These are phyloP conservation scores for Pholiota conissans DNA, from an alignment of 768 basidiomycete species.

Conservation along the genomic window DNA sequence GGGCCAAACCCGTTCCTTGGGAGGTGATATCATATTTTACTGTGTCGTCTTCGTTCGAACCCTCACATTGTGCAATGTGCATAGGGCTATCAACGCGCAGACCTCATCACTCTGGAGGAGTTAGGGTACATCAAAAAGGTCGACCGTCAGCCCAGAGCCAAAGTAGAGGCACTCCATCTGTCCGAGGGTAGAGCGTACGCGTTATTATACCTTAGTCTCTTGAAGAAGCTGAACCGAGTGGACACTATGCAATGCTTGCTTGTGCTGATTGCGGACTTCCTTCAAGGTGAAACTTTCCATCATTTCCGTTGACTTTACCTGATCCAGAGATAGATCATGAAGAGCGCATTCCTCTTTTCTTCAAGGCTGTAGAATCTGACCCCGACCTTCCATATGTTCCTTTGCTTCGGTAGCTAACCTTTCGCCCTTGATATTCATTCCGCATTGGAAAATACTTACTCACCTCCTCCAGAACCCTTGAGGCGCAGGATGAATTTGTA, in stretches of 20 bases:
- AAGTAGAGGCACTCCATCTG: conserved; percentile 73
- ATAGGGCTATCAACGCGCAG: conserved; percentile 94
- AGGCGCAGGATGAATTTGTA: conserved; percentile 92
- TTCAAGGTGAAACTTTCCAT: conserved; percentile 55
- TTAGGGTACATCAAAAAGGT: conserved; percentile 87
- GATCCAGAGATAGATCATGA: conserved; percentile 64
- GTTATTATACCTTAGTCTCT: conserved; percentile 82
- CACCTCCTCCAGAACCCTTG: conserved; percentile 58
- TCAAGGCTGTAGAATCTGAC: conserved; percentile 58
- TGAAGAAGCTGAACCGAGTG: conserved; percentile 79
- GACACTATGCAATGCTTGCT: conserved; percentile 89
- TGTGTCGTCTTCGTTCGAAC: not conserved
- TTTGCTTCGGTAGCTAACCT: conserved; percentile 58
- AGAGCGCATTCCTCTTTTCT: conserved; percentile 80
- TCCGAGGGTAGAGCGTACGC: conserved; percentile 86
- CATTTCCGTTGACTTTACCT: not conserved
- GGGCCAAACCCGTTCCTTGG: conserved; percentile 93
- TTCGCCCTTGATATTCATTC: not conserved
- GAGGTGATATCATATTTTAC: conserved; percentile 56
- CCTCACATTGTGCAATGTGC: conserved; percentile 14
- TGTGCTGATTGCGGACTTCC: conserved; percentile 85
- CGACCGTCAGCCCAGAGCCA: conserved; percentile 74
- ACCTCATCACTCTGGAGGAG: conserved; percentile 85
- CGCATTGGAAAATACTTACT: not conserved
- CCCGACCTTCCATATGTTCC: conserved; percentile 81